phyloP scores from a whole-genome alignment of 768 basidiomycete species.

The Cystobasidium ongulense region DNA sequence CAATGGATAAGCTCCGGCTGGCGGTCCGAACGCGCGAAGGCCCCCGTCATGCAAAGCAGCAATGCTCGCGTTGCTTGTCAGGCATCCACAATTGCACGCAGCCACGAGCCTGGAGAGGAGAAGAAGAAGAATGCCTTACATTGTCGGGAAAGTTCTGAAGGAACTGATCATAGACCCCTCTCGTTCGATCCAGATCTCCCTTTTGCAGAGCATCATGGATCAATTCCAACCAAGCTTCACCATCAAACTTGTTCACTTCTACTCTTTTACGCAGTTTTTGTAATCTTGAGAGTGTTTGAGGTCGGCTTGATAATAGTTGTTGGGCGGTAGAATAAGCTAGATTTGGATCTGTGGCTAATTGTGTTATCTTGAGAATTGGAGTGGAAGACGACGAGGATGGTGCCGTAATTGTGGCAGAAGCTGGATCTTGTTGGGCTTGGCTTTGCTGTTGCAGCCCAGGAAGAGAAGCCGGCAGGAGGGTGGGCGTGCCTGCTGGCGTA shows the following conservation, averaged over 20 bases:
- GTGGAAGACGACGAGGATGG: not conserved
- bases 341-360: constrained; percentile 1
- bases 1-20: not conserved
- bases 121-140: constrained; percentile 54
- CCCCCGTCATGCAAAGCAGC: not conserved
- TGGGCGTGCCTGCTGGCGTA: not conserved
- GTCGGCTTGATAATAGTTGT: not conserved
- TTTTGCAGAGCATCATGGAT: constrained; percentile 67
- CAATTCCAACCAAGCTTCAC: constrained; percentile 68
- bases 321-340: not conserved
- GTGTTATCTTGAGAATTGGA: not conserved
- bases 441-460: too few relatives aligned
- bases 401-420: not conserved
- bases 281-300: constrained; percentile 33
- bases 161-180: constrained; percentile 70
- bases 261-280: constrained; percentile 38
- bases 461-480: not conserved
- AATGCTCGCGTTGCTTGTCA: not conserved
- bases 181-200: constrained; percentile 69
- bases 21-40: not conserved
- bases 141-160: constrained; percentile 83
- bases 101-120: not conserved
- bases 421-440: not conserved
- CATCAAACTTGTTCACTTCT: constrained; percentile 60
- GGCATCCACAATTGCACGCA: not conserved